Conservation (phyloP, 1,139 yeast species). For the Hansenula anomala region DNA sequence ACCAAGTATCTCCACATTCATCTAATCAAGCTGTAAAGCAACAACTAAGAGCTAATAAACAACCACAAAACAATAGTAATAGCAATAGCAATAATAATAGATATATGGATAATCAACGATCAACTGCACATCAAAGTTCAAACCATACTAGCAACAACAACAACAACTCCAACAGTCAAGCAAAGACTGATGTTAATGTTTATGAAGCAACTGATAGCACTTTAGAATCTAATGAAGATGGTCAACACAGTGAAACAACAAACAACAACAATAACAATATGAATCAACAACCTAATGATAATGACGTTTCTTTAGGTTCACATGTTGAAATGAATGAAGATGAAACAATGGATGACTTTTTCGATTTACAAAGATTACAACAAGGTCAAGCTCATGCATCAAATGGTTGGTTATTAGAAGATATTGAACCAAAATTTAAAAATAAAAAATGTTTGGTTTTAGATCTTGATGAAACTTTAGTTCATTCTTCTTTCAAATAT, state of each 20-base stretch:
- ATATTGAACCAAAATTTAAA: slow-evolving; percentile 30
- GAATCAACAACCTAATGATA: too few species aligned
- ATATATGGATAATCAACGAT: not conserved
- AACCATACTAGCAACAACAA: not conserved
- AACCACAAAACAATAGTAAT: not conserved
- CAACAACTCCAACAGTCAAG: not conserved
- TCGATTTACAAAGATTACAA: slow-evolving; percentile 60
- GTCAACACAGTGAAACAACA: not conserved
- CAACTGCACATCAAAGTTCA: not conserved
- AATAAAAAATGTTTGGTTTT: slow-evolving; percentile 82
- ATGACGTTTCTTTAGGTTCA: too few species aligned
- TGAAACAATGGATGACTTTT: slow-evolving; percentile 19
- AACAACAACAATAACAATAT: too few species aligned
- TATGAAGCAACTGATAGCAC: slow-evolving; percentile 23
- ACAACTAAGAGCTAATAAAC: not conserved
- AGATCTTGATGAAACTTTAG: slow-evolving; percentile 94
- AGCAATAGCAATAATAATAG: not conserved
- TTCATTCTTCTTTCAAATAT: slow-evolving; percentile 91
- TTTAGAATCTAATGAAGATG: slow-evolving; percentile 10
- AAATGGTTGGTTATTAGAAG: slow-evolving; percentile 63
- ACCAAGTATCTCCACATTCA: too few species aligned
- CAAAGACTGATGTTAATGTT: slow-evolving; percentile 18
- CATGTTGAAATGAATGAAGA: slow-evolving; percentile 15
- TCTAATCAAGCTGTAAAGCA: too few species aligned
- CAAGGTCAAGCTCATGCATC: slow-evolving; percentile 62